Evolutionary conservation across 2,329 filamentous ascomycete species (phyloP).

Genomic region (Penicillium sp.): DNA sequence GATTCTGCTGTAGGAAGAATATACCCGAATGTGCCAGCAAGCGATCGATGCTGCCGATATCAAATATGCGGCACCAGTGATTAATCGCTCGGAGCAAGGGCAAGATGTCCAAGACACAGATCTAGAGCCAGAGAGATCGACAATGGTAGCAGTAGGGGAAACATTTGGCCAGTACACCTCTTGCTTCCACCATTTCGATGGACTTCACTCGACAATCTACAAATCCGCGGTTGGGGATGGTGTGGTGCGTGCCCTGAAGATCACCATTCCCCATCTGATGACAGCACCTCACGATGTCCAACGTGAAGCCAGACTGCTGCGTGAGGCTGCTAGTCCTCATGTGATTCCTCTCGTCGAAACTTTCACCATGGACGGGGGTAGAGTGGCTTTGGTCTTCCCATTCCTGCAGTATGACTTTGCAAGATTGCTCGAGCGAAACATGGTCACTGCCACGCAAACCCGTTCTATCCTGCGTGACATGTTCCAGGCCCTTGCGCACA

Average conservation of each 20-base stretch:
- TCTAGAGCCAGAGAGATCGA: constrained; percentile 17
- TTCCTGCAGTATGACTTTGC: constrained; percentile 76
- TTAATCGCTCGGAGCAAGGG: constrained; percentile 25
- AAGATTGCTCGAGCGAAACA: constrained; percentile 60
- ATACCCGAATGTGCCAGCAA: constrained; percentile 47
- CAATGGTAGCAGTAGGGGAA: constrained; percentile 32
- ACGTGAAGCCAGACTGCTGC: constrained; percentile 76
- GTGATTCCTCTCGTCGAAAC: constrained; percentile 71
- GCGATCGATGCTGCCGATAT: constrained; percentile 37
- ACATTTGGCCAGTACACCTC: constrained; percentile 59
- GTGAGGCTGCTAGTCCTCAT: constrained; percentile 57
- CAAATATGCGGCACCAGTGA: constrained; percentile 24
- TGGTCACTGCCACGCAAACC: constrained; percentile 43
- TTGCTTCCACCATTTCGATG: constrained; percentile 61
- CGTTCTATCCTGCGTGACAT: constrained; percentile 64
- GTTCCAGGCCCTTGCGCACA: constrained; percentile 68
- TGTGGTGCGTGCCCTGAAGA: constrained; percentile 72
- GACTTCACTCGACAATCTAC: constrained; percentile 83
- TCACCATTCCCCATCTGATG: constrained; percentile 73
- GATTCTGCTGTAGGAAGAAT: constrained; percentile 56
- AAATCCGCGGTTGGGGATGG: constrained; percentile 56
- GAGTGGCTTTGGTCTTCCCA: constrained; percentile 80
- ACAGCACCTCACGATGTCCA: constrained; percentile 79
- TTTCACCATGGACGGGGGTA: constrained; percentile 69
- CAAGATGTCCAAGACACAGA: constrained; percentile 23